Percentiles rank a stretch among this genome's conserved stretches.
phyloP scores from a whole-genome alignment of 306 rosid species.

The Medicago lupulina region DNA sequence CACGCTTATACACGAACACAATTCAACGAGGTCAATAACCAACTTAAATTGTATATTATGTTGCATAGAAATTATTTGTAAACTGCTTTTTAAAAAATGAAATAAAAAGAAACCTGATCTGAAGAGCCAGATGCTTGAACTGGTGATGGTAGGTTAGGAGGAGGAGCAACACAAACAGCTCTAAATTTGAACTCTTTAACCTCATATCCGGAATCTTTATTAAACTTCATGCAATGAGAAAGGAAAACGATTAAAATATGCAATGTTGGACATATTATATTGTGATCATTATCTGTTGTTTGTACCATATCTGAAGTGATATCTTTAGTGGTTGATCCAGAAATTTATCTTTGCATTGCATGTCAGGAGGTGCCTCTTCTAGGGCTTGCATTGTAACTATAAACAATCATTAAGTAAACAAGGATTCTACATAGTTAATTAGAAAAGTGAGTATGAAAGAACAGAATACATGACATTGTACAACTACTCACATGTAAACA shows the following conservation, averaged over 20 bases:
- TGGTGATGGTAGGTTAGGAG: conserved; percentile 68
- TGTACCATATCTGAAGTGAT: conserved; percentile 72
- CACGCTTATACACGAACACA: too few relatives aligned
- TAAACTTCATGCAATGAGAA: conserved; percentile 46
- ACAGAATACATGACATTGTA: neutral
- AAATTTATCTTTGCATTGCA: conserved; percentile 92
- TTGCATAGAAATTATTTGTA: neutral
- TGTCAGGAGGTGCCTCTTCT: conserved; percentile 62
- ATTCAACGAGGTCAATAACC: too few relatives aligned
- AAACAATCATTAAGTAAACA: conserved; percentile 31
- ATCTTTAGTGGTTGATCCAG: conserved; percentile 63
- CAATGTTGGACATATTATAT: too few relatives aligned
- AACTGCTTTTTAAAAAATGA: neutral
- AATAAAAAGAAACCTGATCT: too few relatives aligned
- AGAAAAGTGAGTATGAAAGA: neutral
- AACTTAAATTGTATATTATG: neutral
- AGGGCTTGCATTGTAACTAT: conserved; percentile 81
- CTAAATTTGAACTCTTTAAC: conserved; percentile 76
- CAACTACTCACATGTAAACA: too few relatives aligned
- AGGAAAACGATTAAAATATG: neutral
- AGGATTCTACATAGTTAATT: conserved; percentile 8
- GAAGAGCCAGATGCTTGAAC: conserved; percentile 62
- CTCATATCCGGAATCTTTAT: conserved; percentile 69
- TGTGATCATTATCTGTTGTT: too few relatives aligned
- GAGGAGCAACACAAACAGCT: conserved; percentile 80